A percentile compares a stretch with the other conserved stretches of the same genome.
phyloP scores from a whole-genome alignment of 352 stramenopile genomes.

The Blastocystis sp. region DNA sequence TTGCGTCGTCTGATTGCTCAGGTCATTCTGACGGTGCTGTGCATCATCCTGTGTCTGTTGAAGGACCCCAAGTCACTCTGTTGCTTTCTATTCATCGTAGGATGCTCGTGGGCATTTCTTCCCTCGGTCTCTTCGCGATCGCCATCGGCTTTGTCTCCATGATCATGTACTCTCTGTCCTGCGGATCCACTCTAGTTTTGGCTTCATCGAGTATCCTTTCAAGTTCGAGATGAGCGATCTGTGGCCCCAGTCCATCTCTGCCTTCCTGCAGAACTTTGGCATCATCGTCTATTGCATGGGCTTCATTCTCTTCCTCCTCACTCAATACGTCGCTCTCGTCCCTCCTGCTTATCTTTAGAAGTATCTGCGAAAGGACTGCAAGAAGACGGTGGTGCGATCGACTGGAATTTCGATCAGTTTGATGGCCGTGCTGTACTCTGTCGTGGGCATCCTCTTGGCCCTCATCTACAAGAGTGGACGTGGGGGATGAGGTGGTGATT shows the following conservation, averaged over 20 bases:
- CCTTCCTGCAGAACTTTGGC: conserved; percentile 55
- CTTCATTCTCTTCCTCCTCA: conserved; percentile 57
- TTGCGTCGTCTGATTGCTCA: conserved; percentile 16
- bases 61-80: conserved; percentile 33
- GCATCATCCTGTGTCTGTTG: conserved; percentile 29
- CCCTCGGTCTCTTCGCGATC: conserved; percentile 49
- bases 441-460: conserved; percentile 19
- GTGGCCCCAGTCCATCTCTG: conserved; percentile 47
- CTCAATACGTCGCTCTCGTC: neutral
- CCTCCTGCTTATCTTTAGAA: neutral
- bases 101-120: conserved; percentile 46
- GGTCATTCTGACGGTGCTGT: conserved; percentile 47
- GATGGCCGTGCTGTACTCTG: conserved; percentile 21
- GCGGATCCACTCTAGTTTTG: neutral
- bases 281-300: conserved; percentile 58
- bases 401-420: conserved; percentile 32
- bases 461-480: conserved; percentile 39
- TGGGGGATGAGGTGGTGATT: neutral
- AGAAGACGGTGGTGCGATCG: conserved; percentile 35
- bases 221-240: conserved; percentile 15
- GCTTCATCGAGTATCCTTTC: conserved; percentile 20
- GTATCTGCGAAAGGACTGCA: conserved; percentile 30
- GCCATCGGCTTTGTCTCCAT: conserved; percentile 17
- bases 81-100: neutral
- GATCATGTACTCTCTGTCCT: conserved; percentile 28